Base-by-base conservation (phyloP, 192 early-diverging fungal genomes). In the Blastocladiella britannica region DNA sequence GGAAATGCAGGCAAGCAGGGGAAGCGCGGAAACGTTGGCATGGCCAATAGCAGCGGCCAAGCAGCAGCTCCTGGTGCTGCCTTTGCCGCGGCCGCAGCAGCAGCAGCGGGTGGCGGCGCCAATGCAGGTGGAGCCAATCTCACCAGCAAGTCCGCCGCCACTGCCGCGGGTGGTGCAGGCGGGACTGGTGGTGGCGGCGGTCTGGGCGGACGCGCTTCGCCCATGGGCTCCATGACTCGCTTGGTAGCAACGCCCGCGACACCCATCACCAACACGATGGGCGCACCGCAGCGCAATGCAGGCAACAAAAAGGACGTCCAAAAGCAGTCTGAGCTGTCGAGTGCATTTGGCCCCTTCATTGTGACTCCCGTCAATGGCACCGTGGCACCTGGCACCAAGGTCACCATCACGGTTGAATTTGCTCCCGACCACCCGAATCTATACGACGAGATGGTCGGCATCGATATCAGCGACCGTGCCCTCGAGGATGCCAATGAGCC, bases 331-430 rank as follows among this genome's bases (percentile, higher is more conserved):
- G 79, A 81, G 63, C 71, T 5, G 51, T 70, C n/a, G 74, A 67
- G 52, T 2, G 37, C n/a, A 4, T 80, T 81, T 61, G 77, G 79
- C 4, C 61, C 72, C 15, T 81, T 81, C 55, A 71, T 73, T 2
- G 66, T 81, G n/a, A 73, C 66, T 30, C 79, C 79, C 1, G 75
- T 70, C 0, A 70, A 62, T 27, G 76, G 74, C 12, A 25, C 72
- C 20, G 64, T 79, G 5, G 55, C 62, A 0, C 63, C 76, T 3
- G 73, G 73, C 18, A 63, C 64, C 26, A 81, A 80, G 57, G 68
- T 72, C 58, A 58, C 64, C 12, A 75, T 81, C 51, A 78, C 67
- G 0, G 77, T 81, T 31, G 79, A 81, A 31, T 81, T 81, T 53
- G 75, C 80, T 56, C 64, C 76, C 2, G 79, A 81, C 28, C 64